Evolutionary conservation across 2,329 filamentous ascomycete species (phyloP).

Genomic region (Pseudocercospora crystallina): DNA sequence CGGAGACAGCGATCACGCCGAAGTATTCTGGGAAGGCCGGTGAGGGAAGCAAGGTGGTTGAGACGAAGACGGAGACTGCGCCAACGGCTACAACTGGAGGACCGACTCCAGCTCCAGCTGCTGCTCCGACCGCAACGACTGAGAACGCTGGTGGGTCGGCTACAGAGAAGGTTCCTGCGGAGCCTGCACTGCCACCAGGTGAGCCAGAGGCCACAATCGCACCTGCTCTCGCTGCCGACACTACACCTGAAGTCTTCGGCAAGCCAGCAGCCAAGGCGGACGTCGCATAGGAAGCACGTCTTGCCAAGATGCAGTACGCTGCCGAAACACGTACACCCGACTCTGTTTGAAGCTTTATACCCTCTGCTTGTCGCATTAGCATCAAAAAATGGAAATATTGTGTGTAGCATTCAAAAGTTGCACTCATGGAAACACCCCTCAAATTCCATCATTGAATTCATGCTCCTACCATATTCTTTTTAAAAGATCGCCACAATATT

Average conservation of each 20-base stretch:
- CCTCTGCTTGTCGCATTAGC: conserved; percentile 3
- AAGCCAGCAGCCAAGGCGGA: conserved; percentile 18
- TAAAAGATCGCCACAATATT: conserved; percentile 43
- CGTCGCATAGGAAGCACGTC: conserved; percentile 7
- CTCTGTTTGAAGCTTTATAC: conserved; percentile 13
- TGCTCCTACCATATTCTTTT: too few relatives aligned
- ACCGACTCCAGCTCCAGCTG: conserved; percentile 6
- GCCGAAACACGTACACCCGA: neutral
- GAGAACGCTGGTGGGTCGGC: neutral
- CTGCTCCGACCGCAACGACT: neutral
- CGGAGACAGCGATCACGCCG: conserved; percentile 44
- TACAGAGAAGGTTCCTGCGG: neutral
- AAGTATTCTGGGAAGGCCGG: conserved; percentile 29
- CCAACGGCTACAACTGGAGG: conserved; percentile 3
- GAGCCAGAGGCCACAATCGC: neutral
- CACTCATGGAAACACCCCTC: too few relatives aligned
- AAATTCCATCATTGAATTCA: too few relatives aligned
- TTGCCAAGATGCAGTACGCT: neutral
- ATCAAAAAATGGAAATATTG: too few relatives aligned
- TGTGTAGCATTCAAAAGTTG: too few relatives aligned
- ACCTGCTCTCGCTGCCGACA: neutral
- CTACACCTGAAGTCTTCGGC: conserved; percentile 11
- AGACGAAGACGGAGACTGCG: conserved; percentile 1
- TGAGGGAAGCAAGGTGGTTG: too few relatives aligned
- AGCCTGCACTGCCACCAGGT: neutral